Percentiles rank a stretch among this genome's conserved stretches.
Evolutionary conservation across 2,329 filamentous ascomycete species (phyloP).

Genomic region (Arthrobotrys sinensis): DNA sequence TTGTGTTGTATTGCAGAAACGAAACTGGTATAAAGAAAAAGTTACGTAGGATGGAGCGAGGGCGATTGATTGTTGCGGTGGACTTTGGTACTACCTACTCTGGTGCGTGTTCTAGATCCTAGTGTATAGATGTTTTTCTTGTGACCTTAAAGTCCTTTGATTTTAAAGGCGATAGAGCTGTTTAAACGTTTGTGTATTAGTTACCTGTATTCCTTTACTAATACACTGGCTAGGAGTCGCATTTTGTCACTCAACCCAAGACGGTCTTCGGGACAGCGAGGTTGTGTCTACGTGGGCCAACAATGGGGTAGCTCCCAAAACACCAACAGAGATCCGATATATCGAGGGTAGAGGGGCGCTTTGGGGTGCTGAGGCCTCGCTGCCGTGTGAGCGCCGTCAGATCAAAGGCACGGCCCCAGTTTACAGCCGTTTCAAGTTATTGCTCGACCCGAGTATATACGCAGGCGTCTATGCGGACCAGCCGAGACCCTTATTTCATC

Average conservation of each 20-base stretch:
- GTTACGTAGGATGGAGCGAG: constrained; percentile 1
- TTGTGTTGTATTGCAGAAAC: no score
- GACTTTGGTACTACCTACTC: constrained; percentile 62
- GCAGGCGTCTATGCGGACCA: constrained; percentile 15
- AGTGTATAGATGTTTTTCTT: not conserved
- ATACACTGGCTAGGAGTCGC: constrained; percentile 12
- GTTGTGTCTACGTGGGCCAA: constrained; percentile 55
- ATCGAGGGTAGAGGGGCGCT: constrained; percentile 17
- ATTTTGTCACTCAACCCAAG: constrained; percentile 24
- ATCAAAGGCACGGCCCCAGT: not conserved
- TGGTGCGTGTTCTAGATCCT: constrained; percentile 24
- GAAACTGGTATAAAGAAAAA: no score
- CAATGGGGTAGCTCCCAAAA: constrained; percentile 43
- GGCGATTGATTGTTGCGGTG: constrained; percentile 35
- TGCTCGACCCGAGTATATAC: constrained; percentile 47
- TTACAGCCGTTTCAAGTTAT: constrained; percentile 56
- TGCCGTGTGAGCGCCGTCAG: constrained; percentile 16
- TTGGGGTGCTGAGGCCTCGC: constrained; percentile 20
- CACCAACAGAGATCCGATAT: constrained; percentile 58
- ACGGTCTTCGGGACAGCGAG: constrained; percentile 30
- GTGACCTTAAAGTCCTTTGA: not conserved
- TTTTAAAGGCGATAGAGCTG: not conserved
- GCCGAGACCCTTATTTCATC: not conserved
- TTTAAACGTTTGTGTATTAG: no score
- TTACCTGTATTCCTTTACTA: not conserved